These are phyloP conservation scores for Macaranga tanarius DNA, from an alignment of 441 rosid genomes.

Conservation along the genomic window DNA sequence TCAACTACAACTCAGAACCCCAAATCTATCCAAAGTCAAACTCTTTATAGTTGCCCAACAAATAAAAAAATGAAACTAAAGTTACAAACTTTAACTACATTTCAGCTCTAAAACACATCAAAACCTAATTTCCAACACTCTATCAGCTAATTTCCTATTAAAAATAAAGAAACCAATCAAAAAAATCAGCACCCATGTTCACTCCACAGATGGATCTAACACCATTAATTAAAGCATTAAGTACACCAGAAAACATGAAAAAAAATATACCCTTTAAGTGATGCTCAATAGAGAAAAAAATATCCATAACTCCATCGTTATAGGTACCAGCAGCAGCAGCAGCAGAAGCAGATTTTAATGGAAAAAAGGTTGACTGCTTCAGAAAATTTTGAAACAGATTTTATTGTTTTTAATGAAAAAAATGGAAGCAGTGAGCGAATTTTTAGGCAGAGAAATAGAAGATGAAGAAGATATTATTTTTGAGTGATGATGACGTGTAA, in stretches of 20 bases:
- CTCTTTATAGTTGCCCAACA: background rate
- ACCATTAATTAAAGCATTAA: background rate
- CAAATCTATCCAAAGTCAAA: background rate
- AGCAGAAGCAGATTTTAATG: no score
- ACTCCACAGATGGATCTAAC: background rate
- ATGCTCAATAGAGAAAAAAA: background rate
- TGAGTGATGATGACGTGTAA: slow-evolving; percentile 14
- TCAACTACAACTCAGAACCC: background rate
- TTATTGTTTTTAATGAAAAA: slow-evolving; percentile 1
- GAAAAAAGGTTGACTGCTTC: slow-evolving; percentile 19
- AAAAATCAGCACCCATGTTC: background rate
- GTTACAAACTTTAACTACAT: background rate
- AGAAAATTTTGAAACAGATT: background rate
- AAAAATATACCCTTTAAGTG: background rate
- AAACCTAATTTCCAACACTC: background rate
- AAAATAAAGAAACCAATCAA: background rate
- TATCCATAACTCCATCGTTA: background rate
- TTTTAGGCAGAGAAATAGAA: slow-evolving; percentile 17
- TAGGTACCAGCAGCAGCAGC: background rate
- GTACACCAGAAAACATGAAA: background rate
- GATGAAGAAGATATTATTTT: background rate
- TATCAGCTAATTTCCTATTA: background rate
- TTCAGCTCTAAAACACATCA: background rate
- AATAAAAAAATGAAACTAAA: background rate
- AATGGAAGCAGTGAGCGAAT: slow-evolving; percentile 10